These are phyloP conservation scores for Proliferodiscus dingleyae DNA, from an alignment of 2,329 filamentous ascomycete species.

Conservation along the genomic window DNA sequence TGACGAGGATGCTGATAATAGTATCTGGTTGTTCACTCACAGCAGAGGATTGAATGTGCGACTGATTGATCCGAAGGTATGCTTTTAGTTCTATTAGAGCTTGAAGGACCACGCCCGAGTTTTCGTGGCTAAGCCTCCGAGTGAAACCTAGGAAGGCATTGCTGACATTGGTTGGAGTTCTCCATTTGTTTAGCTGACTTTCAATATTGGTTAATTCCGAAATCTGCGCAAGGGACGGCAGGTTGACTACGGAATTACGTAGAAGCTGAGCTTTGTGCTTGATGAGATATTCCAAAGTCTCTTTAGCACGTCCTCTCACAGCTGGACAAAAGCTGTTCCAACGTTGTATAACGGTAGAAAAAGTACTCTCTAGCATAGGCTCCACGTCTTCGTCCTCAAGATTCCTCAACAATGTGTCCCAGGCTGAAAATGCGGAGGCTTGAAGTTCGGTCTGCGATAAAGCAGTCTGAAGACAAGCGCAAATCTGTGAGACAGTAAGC, in stretches of 20 bases:
- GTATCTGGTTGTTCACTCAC: slow-evolving; percentile 79
- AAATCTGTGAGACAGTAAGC: slow-evolving; percentile 53
- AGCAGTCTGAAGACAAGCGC: slow-evolving; percentile 85
- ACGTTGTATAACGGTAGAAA: slow-evolving; percentile 78
- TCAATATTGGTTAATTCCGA: slow-evolving; percentile 65
- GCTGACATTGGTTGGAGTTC: slow-evolving; percentile 59
- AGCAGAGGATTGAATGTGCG: slow-evolving; percentile 71
- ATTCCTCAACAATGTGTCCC: slow-evolving; percentile 71
- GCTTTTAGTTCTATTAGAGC: slow-evolving; percentile 71
- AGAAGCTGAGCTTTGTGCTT: slow-evolving; percentile 42
- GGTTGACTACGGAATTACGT: slow-evolving; percentile 61
- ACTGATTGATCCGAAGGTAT: slow-evolving; percentile 70
- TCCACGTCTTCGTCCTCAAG: slow-evolving; percentile 76
- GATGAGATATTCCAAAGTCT: slow-evolving; percentile 51
- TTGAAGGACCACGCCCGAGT: slow-evolving; percentile 77
- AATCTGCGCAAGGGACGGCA: slow-evolving; percentile 74
- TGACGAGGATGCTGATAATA: slow-evolving; percentile 65
- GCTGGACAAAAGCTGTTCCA: slow-evolving; percentile 64
- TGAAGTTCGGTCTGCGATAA: slow-evolving; percentile 71
- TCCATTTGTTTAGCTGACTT: slow-evolving; percentile 57
- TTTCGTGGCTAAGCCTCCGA: slow-evolving; percentile 74
- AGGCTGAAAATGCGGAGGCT: slow-evolving; percentile 74
- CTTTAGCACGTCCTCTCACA: slow-evolving; percentile 55
- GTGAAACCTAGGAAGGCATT: slow-evolving; percentile 67
- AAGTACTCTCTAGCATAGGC: slow-evolving; percentile 78